phyloP scores from a whole-genome alignment of 208 protist species.

The Herpetomonas samuelpessoai region DNA sequence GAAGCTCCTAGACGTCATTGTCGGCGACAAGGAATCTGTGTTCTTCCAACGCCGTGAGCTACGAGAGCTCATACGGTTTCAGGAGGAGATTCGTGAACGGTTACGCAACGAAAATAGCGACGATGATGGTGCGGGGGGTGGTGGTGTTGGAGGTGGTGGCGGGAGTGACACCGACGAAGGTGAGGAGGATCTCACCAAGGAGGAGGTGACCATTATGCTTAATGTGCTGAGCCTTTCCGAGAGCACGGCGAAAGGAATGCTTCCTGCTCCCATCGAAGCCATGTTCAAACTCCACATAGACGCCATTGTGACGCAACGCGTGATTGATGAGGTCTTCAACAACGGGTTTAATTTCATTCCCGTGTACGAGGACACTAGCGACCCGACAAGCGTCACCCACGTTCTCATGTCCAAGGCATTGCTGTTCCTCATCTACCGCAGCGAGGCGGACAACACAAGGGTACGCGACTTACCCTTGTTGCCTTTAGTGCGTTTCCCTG shows the following conservation, averaged over 20 bases:
- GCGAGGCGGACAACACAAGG: constrained; percentile 23
- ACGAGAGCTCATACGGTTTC: constrained; percentile 53
- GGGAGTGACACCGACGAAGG: constrained; percentile 20
- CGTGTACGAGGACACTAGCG: constrained; percentile 45
- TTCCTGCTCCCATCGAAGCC: constrained; percentile 30
- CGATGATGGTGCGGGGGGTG: constrained; percentile 12
- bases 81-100: constrained; percentile 38
- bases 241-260: constrained; percentile 41
- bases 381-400: constrained; percentile 38
- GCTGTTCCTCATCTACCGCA: constrained; percentile 50
- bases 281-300: constrained; percentile 56
- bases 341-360: constrained; percentile 57
- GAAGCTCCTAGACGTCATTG: constrained; percentile 51
- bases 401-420: constrained; percentile 60
- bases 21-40: constrained; percentile 59
- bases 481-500: constrained; percentile 35
- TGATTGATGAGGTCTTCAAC: constrained; percentile 38
- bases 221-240: constrained; percentile 65
- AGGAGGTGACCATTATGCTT: constrained; percentile 67
- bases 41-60: constrained; percentile 61
- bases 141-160: not conserved
- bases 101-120: constrained; percentile 15
- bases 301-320: constrained; percentile 28
- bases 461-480: constrained; percentile 55
- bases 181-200: constrained; percentile 54